A percentile compares a stretch with the other conserved stretches of the same genome.
Evolutionary conservation across 2,329 filamentous ascomycete genomes (phyloP).

Genomic region (Cordyceps cicadae): DNA sequence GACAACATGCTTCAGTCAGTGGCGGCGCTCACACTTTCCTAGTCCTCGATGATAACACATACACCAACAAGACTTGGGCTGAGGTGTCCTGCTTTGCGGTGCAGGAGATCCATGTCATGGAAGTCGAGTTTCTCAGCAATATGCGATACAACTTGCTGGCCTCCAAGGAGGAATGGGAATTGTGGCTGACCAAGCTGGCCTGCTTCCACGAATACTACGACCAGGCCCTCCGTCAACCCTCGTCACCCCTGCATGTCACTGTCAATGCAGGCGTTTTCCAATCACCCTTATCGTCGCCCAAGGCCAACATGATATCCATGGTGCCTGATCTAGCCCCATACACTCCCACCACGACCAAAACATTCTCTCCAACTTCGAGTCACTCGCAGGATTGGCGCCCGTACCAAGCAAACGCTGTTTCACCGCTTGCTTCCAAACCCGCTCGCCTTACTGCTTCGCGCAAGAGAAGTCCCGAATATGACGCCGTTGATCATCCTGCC

Average conservation of each 20-base stretch:
- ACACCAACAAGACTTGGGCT: slow-evolving; percentile 99
- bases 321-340: slow-evolving; percentile 24
- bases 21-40: slow-evolving; percentile 20
- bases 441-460: slow-evolving; percentile 32
- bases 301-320: slow-evolving; percentile 23
- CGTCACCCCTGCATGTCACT: slow-evolving; percentile 32
- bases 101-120: slow-evolving; percentile 96
- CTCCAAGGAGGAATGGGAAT: slow-evolving; percentile 76
- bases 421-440: slow-evolving; percentile 41
- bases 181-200: slow-evolving; percentile 76
- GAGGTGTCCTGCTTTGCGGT: slow-evolving; percentile 94
- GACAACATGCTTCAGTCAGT: not conserved
- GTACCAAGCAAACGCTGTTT: slow-evolving; percentile 33
- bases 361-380: slow-evolving; percentile 33
- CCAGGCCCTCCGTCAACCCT: slow-evolving; percentile 45
- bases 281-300: slow-evolving; percentile 45
- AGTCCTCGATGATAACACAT: slow-evolving; percentile 97
- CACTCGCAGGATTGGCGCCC: slow-evolving; percentile 32
- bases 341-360: slow-evolving; percentile 26
- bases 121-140: slow-evolving; percentile 98
- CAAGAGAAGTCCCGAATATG: slow-evolving; percentile 45
- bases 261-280: slow-evolving; percentile 23
- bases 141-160: slow-evolving; percentile 91
- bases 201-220: slow-evolving; percentile 81
- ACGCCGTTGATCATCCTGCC: slow-evolving; percentile 44